Conservation (phyloP, 129 eudicot species). For the Calendula officinalis region DNA sequence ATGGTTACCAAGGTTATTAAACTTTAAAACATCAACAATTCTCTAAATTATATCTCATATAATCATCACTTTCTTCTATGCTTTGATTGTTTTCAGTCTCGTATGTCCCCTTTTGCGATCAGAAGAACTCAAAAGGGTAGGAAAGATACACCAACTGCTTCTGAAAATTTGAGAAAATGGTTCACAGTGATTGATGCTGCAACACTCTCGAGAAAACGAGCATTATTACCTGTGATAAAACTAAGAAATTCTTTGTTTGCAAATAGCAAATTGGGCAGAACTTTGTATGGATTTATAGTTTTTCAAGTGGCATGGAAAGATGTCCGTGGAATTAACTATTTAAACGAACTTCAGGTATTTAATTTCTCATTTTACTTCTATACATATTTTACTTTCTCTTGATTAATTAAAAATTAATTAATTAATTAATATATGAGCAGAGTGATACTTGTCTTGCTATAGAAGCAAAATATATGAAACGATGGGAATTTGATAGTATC, state of each 20-base stretch:
- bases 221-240: slow-evolving; percentile 70
- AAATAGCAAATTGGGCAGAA: slow-evolving; percentile 71
- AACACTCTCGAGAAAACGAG: slow-evolving; percentile 58
- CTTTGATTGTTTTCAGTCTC: slow-evolving; percentile 51
- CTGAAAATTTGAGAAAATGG: slow-evolving; percentile 54
- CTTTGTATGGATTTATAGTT: slow-evolving; percentile 80
- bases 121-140: slow-evolving; percentile 55
- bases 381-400: not conserved
- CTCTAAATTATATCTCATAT: not conserved
- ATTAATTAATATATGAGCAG: slow-evolving; percentile 37
- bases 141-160: slow-evolving; percentile 40
- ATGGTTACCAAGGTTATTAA: slow-evolving; percentile 86
- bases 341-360: slow-evolving; percentile 91
- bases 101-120: slow-evolving; percentile 93
- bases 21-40: not conserved
- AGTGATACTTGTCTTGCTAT: slow-evolving; percentile 91
- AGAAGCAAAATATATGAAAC: slow-evolving; percentile 74
- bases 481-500: slow-evolving; percentile 97
- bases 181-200: slow-evolving; percentile 50
- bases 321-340: slow-evolving; percentile 85
- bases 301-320: slow-evolving; percentile 84
- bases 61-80: slow-evolving; percentile 2
- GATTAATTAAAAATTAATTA: not conserved
- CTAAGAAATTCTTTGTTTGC: slow-evolving; percentile 62
- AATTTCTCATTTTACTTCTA: not conserved